Conservation (phyloP, 1,139 yeast genomes). For the Debaryomyces robertsiae region DNA sequence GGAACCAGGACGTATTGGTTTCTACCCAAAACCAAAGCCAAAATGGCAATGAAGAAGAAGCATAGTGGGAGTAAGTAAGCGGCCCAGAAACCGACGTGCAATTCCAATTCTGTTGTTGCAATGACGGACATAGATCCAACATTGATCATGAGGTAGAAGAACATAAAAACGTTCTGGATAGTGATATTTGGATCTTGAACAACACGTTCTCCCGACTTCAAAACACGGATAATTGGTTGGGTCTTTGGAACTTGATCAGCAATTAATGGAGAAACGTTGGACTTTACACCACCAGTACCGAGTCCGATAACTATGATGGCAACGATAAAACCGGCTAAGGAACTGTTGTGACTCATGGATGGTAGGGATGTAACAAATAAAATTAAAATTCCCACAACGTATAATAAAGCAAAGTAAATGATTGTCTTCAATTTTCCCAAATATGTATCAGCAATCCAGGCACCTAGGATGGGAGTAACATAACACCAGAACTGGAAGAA, state of each 20-base stretch:
- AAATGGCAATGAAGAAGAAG: slow-evolving; percentile 63
- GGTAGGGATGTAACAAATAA: slow-evolving; percentile 77
- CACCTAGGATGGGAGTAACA: slow-evolving; percentile 77
- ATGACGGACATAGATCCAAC: slow-evolving; percentile 44
- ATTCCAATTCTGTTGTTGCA: slow-evolving; percentile 45
- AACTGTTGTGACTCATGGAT: slow-evolving; percentile 50
- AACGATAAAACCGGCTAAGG: slow-evolving; percentile 56
- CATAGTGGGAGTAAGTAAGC: slow-evolving; percentile 61
- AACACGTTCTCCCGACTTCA: slow-evolving; percentile 41
- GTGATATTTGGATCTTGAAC: slow-evolving; percentile 45
- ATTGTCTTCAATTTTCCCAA: slow-evolving; percentile 76
- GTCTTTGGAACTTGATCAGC: slow-evolving; percentile 68
- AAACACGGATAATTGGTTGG: slow-evolving; percentile 36
- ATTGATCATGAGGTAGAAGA: slow-evolving; percentile 46
- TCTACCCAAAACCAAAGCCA: slow-evolving; percentile 57
- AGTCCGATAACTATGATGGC: slow-evolving; percentile 71
- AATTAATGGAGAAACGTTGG: slow-evolving; percentile 76
- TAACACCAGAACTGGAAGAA: slow-evolving; percentile 85
- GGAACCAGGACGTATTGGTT: slow-evolving; percentile 61
- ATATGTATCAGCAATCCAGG: slow-evolving; percentile 72
- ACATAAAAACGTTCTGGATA: slow-evolving; percentile 45
- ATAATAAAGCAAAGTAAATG: slow-evolving; percentile 58
- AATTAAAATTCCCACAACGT: slow-evolving; percentile 63
- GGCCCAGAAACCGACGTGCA: slow-evolving; percentile 45
- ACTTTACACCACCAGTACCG: slow-evolving; percentile 82